Evolutionary conservation across 495 filamentous ascomycete genomes (phyloP).

Genomic region (Hypoxylon cercidicola): DNA sequence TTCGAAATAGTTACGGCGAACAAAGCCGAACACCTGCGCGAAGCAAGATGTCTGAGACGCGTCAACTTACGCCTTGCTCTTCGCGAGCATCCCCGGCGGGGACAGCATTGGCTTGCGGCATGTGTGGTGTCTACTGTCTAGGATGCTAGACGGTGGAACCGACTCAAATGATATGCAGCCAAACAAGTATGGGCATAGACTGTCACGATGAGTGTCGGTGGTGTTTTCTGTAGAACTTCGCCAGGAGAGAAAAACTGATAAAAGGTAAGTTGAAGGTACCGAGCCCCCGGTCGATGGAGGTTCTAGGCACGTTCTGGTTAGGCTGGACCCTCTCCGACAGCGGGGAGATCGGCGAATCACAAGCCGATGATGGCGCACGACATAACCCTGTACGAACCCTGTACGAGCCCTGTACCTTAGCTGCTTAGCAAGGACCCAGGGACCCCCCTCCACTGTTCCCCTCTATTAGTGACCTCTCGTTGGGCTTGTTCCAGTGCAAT

Average conservation of each 20-base stretch:
- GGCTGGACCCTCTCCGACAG: constrained; percentile 26
- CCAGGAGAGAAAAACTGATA: constrained; percentile 22
- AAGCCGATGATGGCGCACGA: constrained; percentile 31
- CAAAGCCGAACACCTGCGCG: neutral
- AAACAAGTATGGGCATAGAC: constrained; percentile 9
- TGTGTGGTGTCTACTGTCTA: constrained; percentile 19
- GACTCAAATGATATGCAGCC: constrained; percentile 8
- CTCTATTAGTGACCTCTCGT: neutral
- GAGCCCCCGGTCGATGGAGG: constrained; percentile 16
- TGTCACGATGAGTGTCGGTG: constrained; percentile 14
- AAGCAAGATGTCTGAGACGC: constrained; percentile 6
- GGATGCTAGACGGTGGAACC: constrained; percentile 20
- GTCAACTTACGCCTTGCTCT: constrained; percentile 53
- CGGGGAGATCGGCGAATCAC: constrained; percentile 42
- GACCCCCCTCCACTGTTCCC: neutral
- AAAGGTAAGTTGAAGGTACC: constrained; percentile 21
- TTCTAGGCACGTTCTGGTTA: constrained; percentile 26
- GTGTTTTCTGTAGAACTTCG: constrained; percentile 17
- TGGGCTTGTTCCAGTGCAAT: constrained; percentile 20
- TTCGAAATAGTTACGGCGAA: neutral
- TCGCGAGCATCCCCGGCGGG: constrained; percentile 44
- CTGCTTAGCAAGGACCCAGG: constrained; percentile 1
- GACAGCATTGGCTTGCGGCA: constrained; percentile 51
- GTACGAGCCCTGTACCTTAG: constrained; percentile 4
- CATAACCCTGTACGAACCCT: constrained; percentile 16